Percentiles rank a stretch among this genome's conserved stretches.
phyloP scores from a whole-genome alignment of 2,329 filamentous ascomycete species.

The Pseudodiploospora longispora region DNA sequence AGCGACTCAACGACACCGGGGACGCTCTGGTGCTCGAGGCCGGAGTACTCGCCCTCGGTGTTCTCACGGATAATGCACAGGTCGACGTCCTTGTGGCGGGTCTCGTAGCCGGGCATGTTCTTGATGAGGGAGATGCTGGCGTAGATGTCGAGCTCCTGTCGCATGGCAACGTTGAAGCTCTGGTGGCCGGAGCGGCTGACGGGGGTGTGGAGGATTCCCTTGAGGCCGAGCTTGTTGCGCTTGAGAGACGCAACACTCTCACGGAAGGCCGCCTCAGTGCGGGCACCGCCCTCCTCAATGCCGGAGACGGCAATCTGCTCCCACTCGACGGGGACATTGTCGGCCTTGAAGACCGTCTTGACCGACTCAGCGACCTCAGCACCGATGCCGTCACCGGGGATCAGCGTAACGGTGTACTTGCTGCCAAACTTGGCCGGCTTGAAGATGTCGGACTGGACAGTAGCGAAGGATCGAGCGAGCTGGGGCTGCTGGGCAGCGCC shows the following conservation, averaged over 20 bases:
- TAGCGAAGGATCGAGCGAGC: constrained; percentile 58
- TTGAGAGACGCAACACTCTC: constrained; percentile 92
- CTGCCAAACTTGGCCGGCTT: constrained; percentile 98
- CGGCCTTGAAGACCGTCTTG: constrained; percentile 99
- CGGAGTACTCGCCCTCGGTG: constrained; percentile 99
- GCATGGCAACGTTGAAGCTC: constrained; percentile 98
- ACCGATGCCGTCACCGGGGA: constrained; percentile 97
- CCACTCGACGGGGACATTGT: constrained; percentile 98
- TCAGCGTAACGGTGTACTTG: constrained; percentile 98
- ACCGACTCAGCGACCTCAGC: constrained; percentile 96
- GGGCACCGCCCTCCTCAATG: constrained; percentile 70
- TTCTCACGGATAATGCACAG: constrained; percentile 99
- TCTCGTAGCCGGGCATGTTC: constrained; percentile 98
- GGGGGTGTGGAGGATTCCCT: constrained; percentile 97
- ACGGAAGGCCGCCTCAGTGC: constrained; percentile 90
- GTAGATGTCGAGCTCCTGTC: constrained; percentile 99
- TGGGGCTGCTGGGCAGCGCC: constrained; percentile 40
- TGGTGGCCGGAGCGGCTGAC: constrained; percentile 95
- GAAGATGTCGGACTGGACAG: constrained; percentile 90
- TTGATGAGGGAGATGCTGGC: constrained; percentile 96
- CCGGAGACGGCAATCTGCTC: constrained; percentile 96
- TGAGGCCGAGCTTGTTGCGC: constrained; percentile 97
- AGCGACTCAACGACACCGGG: constrained; percentile 95
- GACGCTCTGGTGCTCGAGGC: constrained; percentile 96
- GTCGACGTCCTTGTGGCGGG: constrained; percentile 93